These are phyloP conservation scores for Rutstroemia sp. DNA, from an alignment of 2,329 filamentous ascomycete species.

Conservation along the genomic window DNA sequence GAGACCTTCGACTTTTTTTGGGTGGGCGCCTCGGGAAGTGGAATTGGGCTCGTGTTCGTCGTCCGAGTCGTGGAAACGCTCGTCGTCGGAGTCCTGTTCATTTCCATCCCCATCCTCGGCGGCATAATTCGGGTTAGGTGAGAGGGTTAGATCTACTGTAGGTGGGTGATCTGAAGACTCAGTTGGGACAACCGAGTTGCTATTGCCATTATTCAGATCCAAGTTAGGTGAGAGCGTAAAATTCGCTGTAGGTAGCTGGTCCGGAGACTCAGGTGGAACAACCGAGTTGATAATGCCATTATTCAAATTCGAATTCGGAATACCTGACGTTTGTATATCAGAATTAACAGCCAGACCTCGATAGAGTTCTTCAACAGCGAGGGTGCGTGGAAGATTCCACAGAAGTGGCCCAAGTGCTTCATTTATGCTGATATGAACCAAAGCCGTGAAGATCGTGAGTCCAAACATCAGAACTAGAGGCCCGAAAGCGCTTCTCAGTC, in stretches of 20 bases:
- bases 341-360: conserved; percentile 23
- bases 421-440: conserved; percentile 42
- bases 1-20: conserved; percentile 5
- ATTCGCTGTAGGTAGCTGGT: conserved; percentile 21
- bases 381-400: conserved; percentile 26
- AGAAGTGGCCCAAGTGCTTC: conserved; percentile 25
- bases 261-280: background rate
- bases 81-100: background rate
- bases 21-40: background rate
- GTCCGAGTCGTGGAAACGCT: background rate
- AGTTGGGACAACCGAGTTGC: background rate
- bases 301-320: background rate
- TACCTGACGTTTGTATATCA: conserved; percentile 15
- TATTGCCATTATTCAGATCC: conserved; percentile 5
- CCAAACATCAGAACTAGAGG: conserved; percentile 52
- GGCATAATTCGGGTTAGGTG: background rate
- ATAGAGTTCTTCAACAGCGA: conserved; percentile 23
- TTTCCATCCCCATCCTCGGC: background rate
- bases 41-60: background rate
- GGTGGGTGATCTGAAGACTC: background rate
- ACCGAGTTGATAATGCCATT: background rate
- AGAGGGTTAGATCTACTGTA: background rate
- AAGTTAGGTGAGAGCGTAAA: background rate
- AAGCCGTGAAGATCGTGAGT: conserved; percentile 44
- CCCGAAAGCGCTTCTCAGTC: conserved; percentile 44